phyloP scores from a whole-genome alignment of 2,329 filamentous ascomycete genomes.

The Diaporthe nobilis region DNA sequence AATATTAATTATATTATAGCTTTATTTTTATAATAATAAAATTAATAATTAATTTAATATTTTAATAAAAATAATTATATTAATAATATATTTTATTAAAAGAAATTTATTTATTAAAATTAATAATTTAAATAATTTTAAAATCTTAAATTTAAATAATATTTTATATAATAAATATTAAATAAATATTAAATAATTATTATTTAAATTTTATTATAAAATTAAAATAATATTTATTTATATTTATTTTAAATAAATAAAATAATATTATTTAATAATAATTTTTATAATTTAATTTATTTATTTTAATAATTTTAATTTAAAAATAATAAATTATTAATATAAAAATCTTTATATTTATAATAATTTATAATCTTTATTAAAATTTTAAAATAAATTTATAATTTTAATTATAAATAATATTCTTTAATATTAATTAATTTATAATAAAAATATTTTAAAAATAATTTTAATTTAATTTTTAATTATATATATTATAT shows the following conservation, averaged over 20 bases:
- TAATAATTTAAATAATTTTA: not conserved
- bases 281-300: no score
- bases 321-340: no score
- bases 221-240: not conserved
- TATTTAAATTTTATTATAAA: constrained; percentile 3
- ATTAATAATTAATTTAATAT: not conserved
- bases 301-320: no score
- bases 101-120: not conserved
- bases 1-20: not conserved
- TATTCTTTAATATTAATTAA: not conserved
- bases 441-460: not conserved
- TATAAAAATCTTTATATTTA: no score
- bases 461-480: not conserved
- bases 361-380: no score
- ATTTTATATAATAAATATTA: not conserved
- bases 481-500: not conserved
- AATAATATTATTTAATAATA: no score
- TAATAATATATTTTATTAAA: not conserved
- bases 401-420: no score
- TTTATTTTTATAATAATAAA: not conserved
- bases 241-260: no score
- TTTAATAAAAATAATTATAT: not conserved
- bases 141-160: not conserved
- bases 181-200: not conserved
- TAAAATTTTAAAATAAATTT: no score